phyloP scores from a whole-genome alignment of 2,329 filamentous ascomycete genomes.

The Bipolaris gigantea region DNA sequence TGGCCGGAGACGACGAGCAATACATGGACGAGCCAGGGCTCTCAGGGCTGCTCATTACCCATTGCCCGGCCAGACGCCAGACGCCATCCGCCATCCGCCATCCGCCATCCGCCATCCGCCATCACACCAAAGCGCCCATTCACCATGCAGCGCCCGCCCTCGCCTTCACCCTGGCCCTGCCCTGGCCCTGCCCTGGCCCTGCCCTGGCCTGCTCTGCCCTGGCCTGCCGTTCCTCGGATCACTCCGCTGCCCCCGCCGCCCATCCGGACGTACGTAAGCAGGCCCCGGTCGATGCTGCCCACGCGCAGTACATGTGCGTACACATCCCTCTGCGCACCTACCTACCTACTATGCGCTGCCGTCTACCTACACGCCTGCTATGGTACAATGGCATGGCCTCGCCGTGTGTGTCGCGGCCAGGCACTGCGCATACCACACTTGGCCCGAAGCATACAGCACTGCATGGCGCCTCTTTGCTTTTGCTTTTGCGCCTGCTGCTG shows the following conservation, averaged over 20 bases:
- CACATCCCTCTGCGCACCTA: too few species aligned
- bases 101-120: constrained; percentile 7
- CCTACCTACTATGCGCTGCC: too few species aligned
- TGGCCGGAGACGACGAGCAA: constrained; percentile 21
- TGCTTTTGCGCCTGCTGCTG: constrained; percentile 3
- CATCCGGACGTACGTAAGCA: not conserved
- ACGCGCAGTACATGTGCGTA: too few species aligned
- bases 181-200: constrained; percentile 6
- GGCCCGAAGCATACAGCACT: not conserved
- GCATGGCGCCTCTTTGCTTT: not conserved
- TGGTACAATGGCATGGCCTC: too few species aligned
- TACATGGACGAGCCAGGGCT: constrained; percentile 27
- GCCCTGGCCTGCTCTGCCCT: not conserved
- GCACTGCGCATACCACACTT: not conserved
- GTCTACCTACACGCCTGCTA: too few species aligned
- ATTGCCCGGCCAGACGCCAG: constrained; percentile 22
- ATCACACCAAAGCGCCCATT: constrained; percentile 30
- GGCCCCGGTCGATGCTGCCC: too few species aligned
- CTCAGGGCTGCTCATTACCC: constrained; percentile 23
- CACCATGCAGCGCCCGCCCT: constrained; percentile 23
- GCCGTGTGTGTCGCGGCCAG: not conserved
- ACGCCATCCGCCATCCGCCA: constrained; percentile 17
- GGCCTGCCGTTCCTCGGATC: constrained; percentile 4
- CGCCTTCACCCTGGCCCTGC: not conserved
- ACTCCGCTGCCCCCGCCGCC: constrained; percentile 9